Base-by-base conservation (phyloP, 257 asterid genomes). In the Eustoma russellianum region DNA sequence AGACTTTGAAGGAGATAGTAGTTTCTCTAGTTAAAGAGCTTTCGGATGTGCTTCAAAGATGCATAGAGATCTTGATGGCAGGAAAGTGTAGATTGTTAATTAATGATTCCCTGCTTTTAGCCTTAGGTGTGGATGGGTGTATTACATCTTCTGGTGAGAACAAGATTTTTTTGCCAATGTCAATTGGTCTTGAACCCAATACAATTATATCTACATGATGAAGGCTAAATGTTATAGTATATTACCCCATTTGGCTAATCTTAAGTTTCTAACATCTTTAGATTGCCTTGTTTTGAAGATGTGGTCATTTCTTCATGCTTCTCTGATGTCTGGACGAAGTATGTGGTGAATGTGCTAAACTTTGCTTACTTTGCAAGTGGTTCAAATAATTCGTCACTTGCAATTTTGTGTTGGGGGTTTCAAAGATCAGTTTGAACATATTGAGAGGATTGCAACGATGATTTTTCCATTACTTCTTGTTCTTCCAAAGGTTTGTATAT, bases 381-480 rank as follows among this genome's bases (percentile, higher is more conserved):
- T 53, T 61, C 73, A 61, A 66, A 74, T 33, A 60, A 70, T 46
- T 55, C 61, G 35, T 65, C 90, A 94, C 72, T 72, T 79, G 63
- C 80, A 70, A 73, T 82, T 70, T 66, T 79, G 72, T 62, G 67
- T 83, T 10, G 59, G 46, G 46, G 66, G 59, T 63, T 83, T 80
- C 75, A 81, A 76, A 64, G 72, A 80, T 56, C 69, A 66, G 73
- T 82, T 69, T 56, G 66, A 77, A 65, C 74, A 71, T 74, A 61
- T 73, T 16, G 53, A 56, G 30, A 65, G 50, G 30, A 72, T 77
- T 48, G 95, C 95, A 38, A 69, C 77, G 24, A 33, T 63, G 62
- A 64, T 85, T 63, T 85, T 92, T 56, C 96, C 98, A 41, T 66
- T 92, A 61, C 63, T 92, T 50, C 59, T 83, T 46, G 60, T 92